Evolutionary conservation across 78 protist genomes (phyloP).

Genomic region (Dictyostelium discoideum): DNA sequence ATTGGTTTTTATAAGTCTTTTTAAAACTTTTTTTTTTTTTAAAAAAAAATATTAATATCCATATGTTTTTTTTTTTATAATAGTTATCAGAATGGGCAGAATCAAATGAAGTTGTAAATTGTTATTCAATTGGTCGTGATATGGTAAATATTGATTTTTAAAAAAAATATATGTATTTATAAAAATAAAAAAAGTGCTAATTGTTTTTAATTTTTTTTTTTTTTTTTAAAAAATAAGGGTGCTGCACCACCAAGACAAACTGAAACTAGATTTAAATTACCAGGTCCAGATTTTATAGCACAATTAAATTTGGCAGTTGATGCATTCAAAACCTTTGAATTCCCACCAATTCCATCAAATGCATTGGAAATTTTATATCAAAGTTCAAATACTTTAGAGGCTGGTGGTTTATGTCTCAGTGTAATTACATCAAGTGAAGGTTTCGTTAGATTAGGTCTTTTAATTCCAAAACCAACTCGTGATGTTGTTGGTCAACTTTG

Average conservation of each 20-base stretch:
- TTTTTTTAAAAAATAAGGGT: neutral
- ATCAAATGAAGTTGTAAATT: constrained; percentile 58
- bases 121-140: constrained; percentile 83
- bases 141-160: constrained; percentile 41
- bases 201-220: no score
- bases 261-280: constrained; percentile 80
- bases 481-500: constrained; percentile 37
- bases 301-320: constrained; percentile 79
- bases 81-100: constrained; percentile 82
- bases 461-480: constrained; percentile 79
- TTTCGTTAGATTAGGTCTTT: constrained; percentile 81
- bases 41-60: neutral
- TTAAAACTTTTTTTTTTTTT: neutral
- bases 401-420: constrained; percentile 70
- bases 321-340: constrained; percentile 82
- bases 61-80: neutral
- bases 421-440: constrained; percentile 85
- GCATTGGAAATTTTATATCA: constrained; percentile 64
- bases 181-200: no score
- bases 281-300: constrained; percentile 61
- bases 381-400: neutral
- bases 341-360: constrained; percentile 80
- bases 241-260: constrained; percentile 89
- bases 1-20: neutral
- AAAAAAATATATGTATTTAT: no score